phyloP scores from a whole-genome alignment of 352 stramenopile genomes.

The Phytophthora cryptogea region DNA sequence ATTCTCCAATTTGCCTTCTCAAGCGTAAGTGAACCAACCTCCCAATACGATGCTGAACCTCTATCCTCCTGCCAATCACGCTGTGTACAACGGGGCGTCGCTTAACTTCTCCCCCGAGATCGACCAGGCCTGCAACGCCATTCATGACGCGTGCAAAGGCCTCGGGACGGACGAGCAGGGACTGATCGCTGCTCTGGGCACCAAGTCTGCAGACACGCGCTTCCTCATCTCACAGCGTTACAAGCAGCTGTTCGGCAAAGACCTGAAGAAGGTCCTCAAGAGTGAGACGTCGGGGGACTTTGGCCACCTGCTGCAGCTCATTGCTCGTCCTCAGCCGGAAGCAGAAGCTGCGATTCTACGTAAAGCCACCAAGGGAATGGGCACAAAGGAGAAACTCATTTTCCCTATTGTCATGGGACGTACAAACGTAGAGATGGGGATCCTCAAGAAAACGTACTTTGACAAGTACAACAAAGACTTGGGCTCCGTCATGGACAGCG shows the following conservation, averaged over 20 bases:
- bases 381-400: constrained; percentile 76
- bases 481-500: constrained; percentile 54
- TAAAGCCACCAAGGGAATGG: constrained; percentile 65
- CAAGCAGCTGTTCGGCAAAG: constrained; percentile 60
- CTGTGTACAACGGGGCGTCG: constrained; percentile 52
- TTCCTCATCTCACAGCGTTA: constrained; percentile 73
- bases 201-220: constrained; percentile 61
- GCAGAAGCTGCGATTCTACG: constrained; percentile 66
- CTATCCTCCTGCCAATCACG: constrained; percentile 72
- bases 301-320: constrained; percentile 63
- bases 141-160: constrained; percentile 69
- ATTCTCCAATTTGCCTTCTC: constrained; percentile 15
- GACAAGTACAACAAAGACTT: constrained; percentile 66
- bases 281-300: constrained; percentile 69
- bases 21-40: constrained; percentile 8
- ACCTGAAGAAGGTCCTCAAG: constrained; percentile 64
- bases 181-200: constrained; percentile 51
- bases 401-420: constrained; percentile 69
- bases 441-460: constrained; percentile 85
- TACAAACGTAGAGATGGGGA: constrained; percentile 73
- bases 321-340: constrained; percentile 60
- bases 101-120: constrained; percentile 52
- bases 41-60: constrained; percentile 72
- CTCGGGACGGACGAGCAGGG: constrained; percentile 65
- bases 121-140: constrained; percentile 55